A percentile compares a stretch with the other conserved stretches of the same genome.
These are phyloP conservation scores for Ophiostoma sp. DNA, from an alignment of 2,329 filamentous ascomycete species.

Conservation along the genomic window DNA sequence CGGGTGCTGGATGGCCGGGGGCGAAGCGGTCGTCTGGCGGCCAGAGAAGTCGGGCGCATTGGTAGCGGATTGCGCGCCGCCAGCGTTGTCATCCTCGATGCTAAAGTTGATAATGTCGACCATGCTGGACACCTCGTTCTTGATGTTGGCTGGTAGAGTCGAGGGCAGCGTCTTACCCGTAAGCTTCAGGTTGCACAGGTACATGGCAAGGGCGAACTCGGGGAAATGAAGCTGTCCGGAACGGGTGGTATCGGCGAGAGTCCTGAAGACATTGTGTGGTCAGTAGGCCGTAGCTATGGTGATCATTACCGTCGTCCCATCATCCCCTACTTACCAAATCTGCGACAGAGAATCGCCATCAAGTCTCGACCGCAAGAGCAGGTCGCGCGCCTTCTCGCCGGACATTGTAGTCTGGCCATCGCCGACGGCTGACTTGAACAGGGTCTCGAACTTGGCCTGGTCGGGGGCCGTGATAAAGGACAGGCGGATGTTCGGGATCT, in stretches of 20 bases:
- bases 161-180: constrained; percentile 80
- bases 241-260: constrained; percentile 90
- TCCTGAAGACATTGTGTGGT: constrained; percentile 53
- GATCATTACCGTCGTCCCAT: neutral
- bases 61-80: constrained; percentile 43
- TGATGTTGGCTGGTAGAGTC: constrained; percentile 76
- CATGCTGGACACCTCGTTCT: constrained; percentile 98
- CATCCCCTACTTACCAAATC: constrained; percentile 68
- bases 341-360: constrained; percentile 84
- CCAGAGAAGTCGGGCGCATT: constrained; percentile 70
- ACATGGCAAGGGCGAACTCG: constrained; percentile 97
- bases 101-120: constrained; percentile 98
- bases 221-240: constrained; percentile 95
- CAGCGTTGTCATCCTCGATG: constrained; percentile 69
- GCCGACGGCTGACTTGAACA: constrained; percentile 94
- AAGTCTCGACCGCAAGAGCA: constrained; percentile 84
- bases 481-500: constrained; percentile 89
- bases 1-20: constrained; percentile 64
- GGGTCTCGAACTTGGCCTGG: constrained; percentile 93
- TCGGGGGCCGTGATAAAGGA: constrained; percentile 96
- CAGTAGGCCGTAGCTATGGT: constrained; percentile 2
- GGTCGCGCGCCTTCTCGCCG: constrained; percentile 86
- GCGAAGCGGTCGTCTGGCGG: constrained; percentile 50
- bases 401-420: constrained; percentile 82
- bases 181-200: constrained; percentile 90